Base-by-base conservation (phyloP, 176 grass and related monocot species). In the Carex kokanica region DNA sequence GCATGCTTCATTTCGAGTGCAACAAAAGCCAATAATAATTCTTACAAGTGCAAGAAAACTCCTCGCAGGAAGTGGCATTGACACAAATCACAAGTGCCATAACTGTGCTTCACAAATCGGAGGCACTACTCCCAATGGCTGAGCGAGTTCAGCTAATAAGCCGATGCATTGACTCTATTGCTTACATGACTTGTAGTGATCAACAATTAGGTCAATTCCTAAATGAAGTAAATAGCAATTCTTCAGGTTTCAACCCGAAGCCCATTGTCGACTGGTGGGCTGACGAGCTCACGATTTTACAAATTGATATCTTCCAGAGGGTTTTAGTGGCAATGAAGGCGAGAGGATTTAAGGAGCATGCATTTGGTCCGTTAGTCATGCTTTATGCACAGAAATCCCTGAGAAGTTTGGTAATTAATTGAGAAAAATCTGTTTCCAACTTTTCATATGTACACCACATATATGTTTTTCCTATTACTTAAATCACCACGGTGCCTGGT, bases 311-410 rank as follows among this genome's bases (percentile, higher is more conserved):
- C 14, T 93, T 98, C 54, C 92, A 95, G 81, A 87, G 92, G 56
- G 91, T 93, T 13, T 75, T 95, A 63, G 79, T 91, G 10, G 95
- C 92, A 24, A 98, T 98, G 91, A 98, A 94, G 83, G 86, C 84
- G 0, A 90, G 86, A 23, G 92, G 92, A 40, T 93, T 93, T 84
- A 91, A 88, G 47, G 91, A 94, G 78, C 86, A 93, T 62, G 95
- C 88, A 31, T 83, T 95, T 67, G 95, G 91, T 5, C 94, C 92
- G 0, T 78, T 93, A 14, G 88, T 98, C 84, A 98, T 93, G 95
- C 89, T 98, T 69, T 98, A 98, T 3, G 95, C 93, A 6, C 95
- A 95, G 58, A 95, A 98, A n/a, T 91, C 92, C 24, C 87, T 98
- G 20, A 83, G 95, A 72, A 91, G 89, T 43, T 86, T 98, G 93